Evolutionary conservation across 1,284 basidiomycete genomes (phyloP).

Genomic region (Ceraceosorus bombacis): DNA sequence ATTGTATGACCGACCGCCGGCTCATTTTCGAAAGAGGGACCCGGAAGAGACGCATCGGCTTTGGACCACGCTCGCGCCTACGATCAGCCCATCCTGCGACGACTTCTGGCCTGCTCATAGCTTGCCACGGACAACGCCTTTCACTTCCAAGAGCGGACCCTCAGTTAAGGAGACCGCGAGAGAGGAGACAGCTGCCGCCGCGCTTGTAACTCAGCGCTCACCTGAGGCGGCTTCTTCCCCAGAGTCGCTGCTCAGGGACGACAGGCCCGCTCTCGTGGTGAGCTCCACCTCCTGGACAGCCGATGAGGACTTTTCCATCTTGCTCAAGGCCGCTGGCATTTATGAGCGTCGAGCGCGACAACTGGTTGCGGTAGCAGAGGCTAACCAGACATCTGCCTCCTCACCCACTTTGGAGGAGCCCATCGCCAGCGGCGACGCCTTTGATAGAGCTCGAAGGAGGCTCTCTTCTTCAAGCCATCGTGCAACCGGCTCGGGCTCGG

Average conservation of each 20-base stretch:
- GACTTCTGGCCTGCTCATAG: slow-evolving; percentile 18
- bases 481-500: neutral
- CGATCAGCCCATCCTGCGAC: slow-evolving; percentile 14
- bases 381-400: neutral
- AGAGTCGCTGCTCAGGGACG: slow-evolving; percentile 12
- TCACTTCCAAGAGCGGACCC: slow-evolving; percentile 12
- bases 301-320: slow-evolving; percentile 86
- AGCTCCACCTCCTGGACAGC: slow-evolving; percentile 95
- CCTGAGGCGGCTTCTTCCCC: too few relatives aligned
- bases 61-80: slow-evolving; percentile 15
- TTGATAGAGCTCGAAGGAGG: too few relatives aligned
- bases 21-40: slow-evolving; percentile 12
- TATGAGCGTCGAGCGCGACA: slow-evolving; percentile 60
- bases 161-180: too few relatives aligned
- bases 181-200: too few relatives aligned
- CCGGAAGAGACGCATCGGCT: slow-evolving; percentile 23
- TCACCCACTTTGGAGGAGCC: slow-evolving; percentile 1
- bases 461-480: too few relatives aligned
- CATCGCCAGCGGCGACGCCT: neutral
- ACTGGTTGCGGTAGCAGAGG: slow-evolving; percentile 4
- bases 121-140: slow-evolving; percentile 18
- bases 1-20: slow-evolving; percentile 28
- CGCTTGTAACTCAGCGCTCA: too few relatives aligned
- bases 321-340: slow-evolving; percentile 50
- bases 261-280: slow-evolving; percentile 74